Conservation (phyloP, 495 filamentous ascomycete genomes). For the Chaetomium tenue region DNA sequence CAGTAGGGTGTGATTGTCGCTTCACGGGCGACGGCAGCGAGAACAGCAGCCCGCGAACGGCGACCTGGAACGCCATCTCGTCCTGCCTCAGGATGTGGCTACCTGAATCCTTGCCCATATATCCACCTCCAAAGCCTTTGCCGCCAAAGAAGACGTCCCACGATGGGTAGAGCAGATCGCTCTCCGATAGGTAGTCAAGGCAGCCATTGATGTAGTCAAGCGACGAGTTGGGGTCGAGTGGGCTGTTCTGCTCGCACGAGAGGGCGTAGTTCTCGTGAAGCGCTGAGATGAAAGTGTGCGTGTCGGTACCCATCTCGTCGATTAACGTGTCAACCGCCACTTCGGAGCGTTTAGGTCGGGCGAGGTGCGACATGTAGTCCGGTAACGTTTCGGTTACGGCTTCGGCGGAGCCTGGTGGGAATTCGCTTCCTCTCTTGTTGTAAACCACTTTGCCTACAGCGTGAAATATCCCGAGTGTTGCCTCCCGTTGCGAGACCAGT, state of each 20-base stretch:
- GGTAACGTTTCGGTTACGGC: constrained; percentile 53
- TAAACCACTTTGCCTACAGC: constrained; percentile 93
- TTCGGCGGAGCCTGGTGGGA: constrained; percentile 31
- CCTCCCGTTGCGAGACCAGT: constrained; percentile 77
- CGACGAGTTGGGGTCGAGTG: constrained; percentile 46
- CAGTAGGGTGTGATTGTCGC: constrained; percentile 50
- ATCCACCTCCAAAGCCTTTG: constrained; percentile 45
- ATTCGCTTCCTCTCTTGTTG: constrained; percentile 75
- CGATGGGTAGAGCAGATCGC: constrained; percentile 71
- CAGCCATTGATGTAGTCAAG: constrained; percentile 71
- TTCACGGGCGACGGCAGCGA: constrained; percentile 82
- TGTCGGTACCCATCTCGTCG: constrained; percentile 87
- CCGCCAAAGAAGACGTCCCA: constrained; percentile 55
- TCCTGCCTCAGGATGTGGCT: constrained; percentile 80
- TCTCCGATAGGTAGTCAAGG: constrained; percentile 80
- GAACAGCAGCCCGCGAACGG: constrained; percentile 78
- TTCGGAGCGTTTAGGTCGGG: constrained; percentile 64
- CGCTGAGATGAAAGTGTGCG: constrained; percentile 81
- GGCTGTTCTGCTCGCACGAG: constrained; percentile 67
- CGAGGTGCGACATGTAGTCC: constrained; percentile 58
- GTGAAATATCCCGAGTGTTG: constrained; percentile 89
- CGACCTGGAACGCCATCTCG: constrained; percentile 87
- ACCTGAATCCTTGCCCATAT: constrained; percentile 51
- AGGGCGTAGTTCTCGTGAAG: constrained; percentile 91
- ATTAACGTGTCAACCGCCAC: constrained; percentile 72